Conservation (phyloP, 2,329 filamentous ascomycete genomes). For the Pseudogymnoascus sp. region DNA sequence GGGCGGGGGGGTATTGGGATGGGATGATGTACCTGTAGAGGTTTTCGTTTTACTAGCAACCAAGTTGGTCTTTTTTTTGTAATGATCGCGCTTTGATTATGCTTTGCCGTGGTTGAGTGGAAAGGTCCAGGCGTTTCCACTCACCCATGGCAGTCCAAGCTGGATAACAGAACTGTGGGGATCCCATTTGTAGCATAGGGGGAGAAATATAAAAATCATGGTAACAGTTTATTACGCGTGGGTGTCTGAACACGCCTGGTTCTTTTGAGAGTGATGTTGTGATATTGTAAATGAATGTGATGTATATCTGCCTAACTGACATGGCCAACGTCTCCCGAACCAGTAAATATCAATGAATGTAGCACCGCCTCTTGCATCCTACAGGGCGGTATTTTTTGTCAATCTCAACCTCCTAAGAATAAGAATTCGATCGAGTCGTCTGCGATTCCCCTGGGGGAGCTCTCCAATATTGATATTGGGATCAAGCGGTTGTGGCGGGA, state of each 20-base stretch:
- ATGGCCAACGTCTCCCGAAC: background rate
- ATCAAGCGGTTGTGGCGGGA: background rate
- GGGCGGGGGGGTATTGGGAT: background rate
- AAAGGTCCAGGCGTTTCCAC: background rate
- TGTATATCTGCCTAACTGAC: background rate
- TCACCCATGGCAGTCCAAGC: background rate
- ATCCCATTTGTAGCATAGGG: background rate
- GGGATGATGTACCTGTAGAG: constrained; percentile 1
- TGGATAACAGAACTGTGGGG: background rate
- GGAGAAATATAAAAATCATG: background rate
- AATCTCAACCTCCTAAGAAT: background rate
- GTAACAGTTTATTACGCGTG: background rate
- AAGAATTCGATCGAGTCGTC: background rate
- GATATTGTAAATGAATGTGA: background rate
- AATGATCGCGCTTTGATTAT: background rate
- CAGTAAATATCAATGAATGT: background rate
- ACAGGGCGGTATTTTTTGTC: background rate
- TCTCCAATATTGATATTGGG: background rate
- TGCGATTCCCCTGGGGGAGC: background rate
- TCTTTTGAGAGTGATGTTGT: background rate
- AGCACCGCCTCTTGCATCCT: background rate
- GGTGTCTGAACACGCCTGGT: background rate
- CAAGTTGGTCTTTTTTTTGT: constrained; percentile 3
- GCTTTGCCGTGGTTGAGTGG: background rate
- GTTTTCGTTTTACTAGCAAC: constrained; percentile 8